phyloP scores from a whole-genome alignment of 1,139 yeast genomes.

The Suhomyces wounanorum region DNA sequence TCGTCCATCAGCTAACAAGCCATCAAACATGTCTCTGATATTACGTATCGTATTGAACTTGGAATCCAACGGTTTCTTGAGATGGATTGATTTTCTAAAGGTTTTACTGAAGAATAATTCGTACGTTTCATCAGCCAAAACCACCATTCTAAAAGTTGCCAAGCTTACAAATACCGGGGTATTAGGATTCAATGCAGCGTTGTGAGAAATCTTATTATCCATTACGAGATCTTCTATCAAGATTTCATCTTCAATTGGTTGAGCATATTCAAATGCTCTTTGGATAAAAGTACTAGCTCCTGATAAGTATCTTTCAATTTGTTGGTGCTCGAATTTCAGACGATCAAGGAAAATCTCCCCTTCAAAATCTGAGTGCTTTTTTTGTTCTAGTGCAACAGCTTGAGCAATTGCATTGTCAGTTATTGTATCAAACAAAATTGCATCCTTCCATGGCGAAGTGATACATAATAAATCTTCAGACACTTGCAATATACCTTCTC shows the following conservation, averaged over 20 bases:
- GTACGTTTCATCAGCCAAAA: conserved; percentile 90
- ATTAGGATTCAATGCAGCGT: conserved; percentile 80
- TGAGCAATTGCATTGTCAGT: conserved; percentile 64
- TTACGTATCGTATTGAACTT: conserved; percentile 56
- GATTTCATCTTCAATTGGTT: conserved; percentile 55
- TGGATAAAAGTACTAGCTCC: conserved; percentile 88
- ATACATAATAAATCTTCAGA: conserved; percentile 85
- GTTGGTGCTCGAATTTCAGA: conserved; percentile 65
- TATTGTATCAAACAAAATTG: conserved; percentile 56
- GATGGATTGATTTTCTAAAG: conserved; percentile 64
- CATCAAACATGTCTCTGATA: conserved; percentile 86
- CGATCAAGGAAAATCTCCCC: conserved; percentile 59
- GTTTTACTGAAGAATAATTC: conserved; percentile 79
- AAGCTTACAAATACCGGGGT: conserved; percentile 74
- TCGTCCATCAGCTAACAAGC: conserved; percentile 87
- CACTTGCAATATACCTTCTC: conserved; percentile 78
- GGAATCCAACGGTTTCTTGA: conserved; percentile 55
- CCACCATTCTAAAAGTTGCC: conserved; percentile 93
- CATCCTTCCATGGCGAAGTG: conserved; percentile 83
- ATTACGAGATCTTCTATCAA: conserved; percentile 40
- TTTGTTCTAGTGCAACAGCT: conserved; percentile 63
- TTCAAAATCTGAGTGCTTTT: conserved; percentile 39
- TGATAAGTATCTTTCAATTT: conserved; percentile 76
- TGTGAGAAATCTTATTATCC: conserved; percentile 49
- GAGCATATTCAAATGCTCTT: conserved; percentile 88